Conservation (phyloP, 78 protist genomes). For the Cyanophora paradoxa region DNA sequence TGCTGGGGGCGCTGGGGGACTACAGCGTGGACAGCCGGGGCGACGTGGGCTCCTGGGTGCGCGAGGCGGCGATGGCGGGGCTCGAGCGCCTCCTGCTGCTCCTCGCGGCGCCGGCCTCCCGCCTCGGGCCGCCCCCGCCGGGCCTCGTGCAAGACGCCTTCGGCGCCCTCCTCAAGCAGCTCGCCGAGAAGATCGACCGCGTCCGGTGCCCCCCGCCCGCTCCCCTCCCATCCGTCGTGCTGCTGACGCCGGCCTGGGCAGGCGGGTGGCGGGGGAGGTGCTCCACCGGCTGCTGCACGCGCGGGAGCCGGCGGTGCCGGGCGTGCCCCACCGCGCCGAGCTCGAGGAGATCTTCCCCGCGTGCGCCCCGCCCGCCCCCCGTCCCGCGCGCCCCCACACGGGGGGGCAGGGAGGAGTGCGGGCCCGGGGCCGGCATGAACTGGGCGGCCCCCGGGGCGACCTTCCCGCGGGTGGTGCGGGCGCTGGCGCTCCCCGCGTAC, state of each 20-base stretch:
- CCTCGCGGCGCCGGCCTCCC: not conserved
- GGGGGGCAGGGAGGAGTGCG: not conserved
- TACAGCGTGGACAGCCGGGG: constrained; percentile 64
- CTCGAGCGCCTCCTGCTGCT: not conserved
- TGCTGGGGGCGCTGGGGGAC: constrained; percentile 17
- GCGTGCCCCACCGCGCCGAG: not conserved
- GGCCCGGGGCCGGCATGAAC: not conserved
- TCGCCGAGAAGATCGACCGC: constrained; percentile 22
- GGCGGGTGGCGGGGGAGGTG: not conserved
- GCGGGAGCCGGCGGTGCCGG: not conserved
- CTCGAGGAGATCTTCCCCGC: not conserved
- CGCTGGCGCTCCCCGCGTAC: not conserved
- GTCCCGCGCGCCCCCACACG: not conserved
- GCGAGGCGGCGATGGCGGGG: constrained; percentile 49
- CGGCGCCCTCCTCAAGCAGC: constrained; percentile 2
- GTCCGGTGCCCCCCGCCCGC: not conserved
- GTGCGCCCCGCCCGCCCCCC: not conserved
- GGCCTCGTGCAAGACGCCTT: not conserved
- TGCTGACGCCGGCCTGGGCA: not conserved
- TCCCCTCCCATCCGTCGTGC: not conserved
- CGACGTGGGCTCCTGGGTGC: constrained; percentile 71
- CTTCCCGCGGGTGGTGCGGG: constrained; percentile 14
- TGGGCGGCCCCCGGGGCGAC: not conserved
- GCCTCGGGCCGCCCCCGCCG: not conserved
- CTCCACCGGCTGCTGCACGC: not conserved